Evolutionary conservation across 176 grass and related monocot species (phyloP).

Genomic region (Hordeum marinum): DNA sequence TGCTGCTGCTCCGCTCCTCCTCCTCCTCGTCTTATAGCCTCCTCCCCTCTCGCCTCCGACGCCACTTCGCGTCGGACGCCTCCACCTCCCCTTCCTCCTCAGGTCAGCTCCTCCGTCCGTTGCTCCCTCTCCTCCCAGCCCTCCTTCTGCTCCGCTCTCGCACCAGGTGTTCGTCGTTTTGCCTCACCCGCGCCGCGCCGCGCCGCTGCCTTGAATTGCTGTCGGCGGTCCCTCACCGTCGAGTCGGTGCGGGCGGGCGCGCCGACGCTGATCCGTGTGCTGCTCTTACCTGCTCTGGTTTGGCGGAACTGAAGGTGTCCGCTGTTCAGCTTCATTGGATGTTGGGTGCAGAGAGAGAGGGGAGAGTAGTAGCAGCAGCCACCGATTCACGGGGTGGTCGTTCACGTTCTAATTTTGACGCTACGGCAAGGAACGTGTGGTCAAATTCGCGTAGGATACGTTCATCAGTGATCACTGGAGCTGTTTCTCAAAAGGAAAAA

Average conservation of each 20-base stretch:
- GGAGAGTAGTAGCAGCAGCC: not conserved
- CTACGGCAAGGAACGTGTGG: not conserved
- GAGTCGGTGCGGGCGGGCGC: not conserved
- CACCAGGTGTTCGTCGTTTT: constrained; percentile 25
- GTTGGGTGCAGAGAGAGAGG: not conserved
- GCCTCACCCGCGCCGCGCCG: not conserved
- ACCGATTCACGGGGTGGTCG: not conserved
- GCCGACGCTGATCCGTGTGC: not conserved
- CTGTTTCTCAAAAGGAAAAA: no score
- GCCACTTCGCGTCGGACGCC: constrained; percentile 23
- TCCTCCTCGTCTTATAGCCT: constrained; percentile 12
- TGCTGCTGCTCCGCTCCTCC: constrained; percentile 1
- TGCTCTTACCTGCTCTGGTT: not conserved
- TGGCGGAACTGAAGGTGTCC: not conserved
- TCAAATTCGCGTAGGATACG: not conserved
- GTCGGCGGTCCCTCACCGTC: not conserved
- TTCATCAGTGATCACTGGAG: not conserved
- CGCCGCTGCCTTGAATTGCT: not conserved
- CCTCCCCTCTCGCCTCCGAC: constrained; percentile 1
- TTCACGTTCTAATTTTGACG: not conserved
- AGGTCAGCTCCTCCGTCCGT: constrained; percentile 24
- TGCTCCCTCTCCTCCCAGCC: not conserved
- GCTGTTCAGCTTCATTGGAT: constrained; percentile 1
- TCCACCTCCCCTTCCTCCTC: constrained; percentile 1
- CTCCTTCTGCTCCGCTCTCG: not conserved